A percentile compares a stretch with the other conserved stretches of the same genome.
phyloP scores from a whole-genome alignment of 495 filamentous ascomycete genomes.

The Xylona heveae region DNA sequence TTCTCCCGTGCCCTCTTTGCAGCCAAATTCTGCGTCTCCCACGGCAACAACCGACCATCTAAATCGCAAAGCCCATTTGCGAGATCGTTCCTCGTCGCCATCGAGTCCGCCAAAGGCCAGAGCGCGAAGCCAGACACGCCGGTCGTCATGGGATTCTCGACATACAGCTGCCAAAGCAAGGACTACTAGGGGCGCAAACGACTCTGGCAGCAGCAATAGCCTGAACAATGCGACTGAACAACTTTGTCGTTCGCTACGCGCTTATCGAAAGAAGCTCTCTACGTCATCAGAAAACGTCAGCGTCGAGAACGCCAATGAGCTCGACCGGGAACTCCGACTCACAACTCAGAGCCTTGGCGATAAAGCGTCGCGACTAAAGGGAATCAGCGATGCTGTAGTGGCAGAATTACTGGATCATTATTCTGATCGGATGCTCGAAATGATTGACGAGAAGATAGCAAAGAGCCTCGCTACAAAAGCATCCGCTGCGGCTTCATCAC shows the following conservation, averaged over 20 bases:
- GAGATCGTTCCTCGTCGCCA: conserved; percentile 1
- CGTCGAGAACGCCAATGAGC: conserved; percentile 42
- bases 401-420: conserved; percentile 48
- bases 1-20: no score
- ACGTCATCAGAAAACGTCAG: conserved; percentile 33
- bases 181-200: conserved; percentile 23
- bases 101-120: conserved; percentile 23
- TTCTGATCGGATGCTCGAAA: conserved; percentile 41
- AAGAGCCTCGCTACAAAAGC: no score
- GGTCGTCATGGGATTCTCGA: conserved; percentile 37
- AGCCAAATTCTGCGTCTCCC: conserved; percentile 1
- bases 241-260: conserved; percentile 52
- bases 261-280: conserved; percentile 64
- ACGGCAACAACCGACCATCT: conserved; percentile 1
- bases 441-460: conserved; percentile 54
- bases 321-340: conserved; percentile 60
- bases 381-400: conserved; percentile 33
- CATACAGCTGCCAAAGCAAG: no score
- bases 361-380: conserved; percentile 21
- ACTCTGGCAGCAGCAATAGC: conserved; percentile 39
- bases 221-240: conserved; percentile 62
- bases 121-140: conserved; percentile 26
- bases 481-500: no score
- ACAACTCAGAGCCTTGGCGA: conserved; percentile 51
- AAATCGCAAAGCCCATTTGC: not conserved